These are phyloP conservation scores for Hymenoscyphus linearis DNA, from an alignment of 2,329 filamentous ascomycete species.

Conservation along the genomic window DNA sequence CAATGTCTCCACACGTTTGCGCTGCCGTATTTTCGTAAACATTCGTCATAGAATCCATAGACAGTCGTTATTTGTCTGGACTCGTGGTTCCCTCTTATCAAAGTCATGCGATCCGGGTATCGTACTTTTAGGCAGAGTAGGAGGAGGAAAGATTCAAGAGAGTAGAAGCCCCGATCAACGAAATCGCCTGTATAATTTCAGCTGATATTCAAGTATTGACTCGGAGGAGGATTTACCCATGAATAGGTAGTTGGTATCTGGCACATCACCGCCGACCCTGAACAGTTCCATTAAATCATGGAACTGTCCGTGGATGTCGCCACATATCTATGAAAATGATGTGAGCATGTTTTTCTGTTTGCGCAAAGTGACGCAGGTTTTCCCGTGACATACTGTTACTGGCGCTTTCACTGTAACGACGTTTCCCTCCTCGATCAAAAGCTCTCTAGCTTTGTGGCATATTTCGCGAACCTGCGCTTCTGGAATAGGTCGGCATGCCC, in stretches of 20 bases:
- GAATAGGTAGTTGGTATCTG: slow-evolving; percentile 94
- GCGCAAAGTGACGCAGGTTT: too few species aligned
- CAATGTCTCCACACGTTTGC: slow-evolving; percentile 97
- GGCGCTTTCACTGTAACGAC: slow-evolving; percentile 93
- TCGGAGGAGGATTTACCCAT: slow-evolving; percentile 60
- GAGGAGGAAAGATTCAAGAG: slow-evolving; percentile 91
- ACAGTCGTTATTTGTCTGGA: slow-evolving; percentile 96
- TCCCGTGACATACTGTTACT: slow-evolving; percentile 61
- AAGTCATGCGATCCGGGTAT: slow-evolving; percentile 93
- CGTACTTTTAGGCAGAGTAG: slow-evolving; percentile 94
- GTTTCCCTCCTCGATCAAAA: slow-evolving; percentile 95
- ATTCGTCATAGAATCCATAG: slow-evolving; percentile 98
- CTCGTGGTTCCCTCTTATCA: slow-evolving; percentile 93
- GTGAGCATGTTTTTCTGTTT: slow-evolving; percentile 13
- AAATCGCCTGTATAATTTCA: slow-evolving; percentile 66
- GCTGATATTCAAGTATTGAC: neutral
- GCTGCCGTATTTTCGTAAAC: slow-evolving; percentile 89
- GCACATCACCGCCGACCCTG: slow-evolving; percentile 85
- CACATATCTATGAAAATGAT: slow-evolving; percentile 63
- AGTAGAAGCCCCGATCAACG: slow-evolving; percentile 97
- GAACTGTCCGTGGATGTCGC: slow-evolving; percentile 95
- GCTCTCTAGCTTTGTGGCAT: slow-evolving; percentile 93
- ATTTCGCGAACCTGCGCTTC: slow-evolving; percentile 93
- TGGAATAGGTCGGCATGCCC: slow-evolving; percentile 92
- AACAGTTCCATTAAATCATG: slow-evolving; percentile 97